A percentile compares a stretch with the other conserved stretches of the same genome.
These are phyloP conservation scores for Rhizomucor pusillus DNA, from an alignment of 371 early-diverging fungal genomes.

Conservation along the genomic window DNA sequence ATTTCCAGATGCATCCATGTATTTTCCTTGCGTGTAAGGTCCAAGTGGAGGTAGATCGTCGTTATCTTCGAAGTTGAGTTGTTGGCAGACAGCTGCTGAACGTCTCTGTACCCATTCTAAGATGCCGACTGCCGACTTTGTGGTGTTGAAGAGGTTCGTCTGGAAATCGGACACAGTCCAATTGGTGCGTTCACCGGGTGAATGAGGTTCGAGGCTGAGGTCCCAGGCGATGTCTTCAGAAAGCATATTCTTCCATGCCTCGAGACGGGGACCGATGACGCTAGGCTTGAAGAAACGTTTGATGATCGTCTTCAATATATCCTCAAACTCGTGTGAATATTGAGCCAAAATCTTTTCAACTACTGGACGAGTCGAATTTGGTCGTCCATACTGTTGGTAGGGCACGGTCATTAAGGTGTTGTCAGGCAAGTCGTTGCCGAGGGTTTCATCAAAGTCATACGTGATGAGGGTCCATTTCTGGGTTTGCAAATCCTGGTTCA, in stretches of 20 bases:
- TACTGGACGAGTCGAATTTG: conserved; percentile 32
- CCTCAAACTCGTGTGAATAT: conserved; percentile 44
- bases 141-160: conserved; percentile 32
- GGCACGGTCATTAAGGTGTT: conserved; percentile 15
- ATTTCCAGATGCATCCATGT: conserved; percentile 24
- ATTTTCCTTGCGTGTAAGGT: conserved; percentile 27
- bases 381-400: conserved; percentile 38
- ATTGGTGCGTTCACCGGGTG: conserved; percentile 38
- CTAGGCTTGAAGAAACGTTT: conserved; percentile 55
- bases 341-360: conserved; percentile 40
- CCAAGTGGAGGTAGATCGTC: conserved; percentile 41
- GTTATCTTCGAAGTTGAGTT: conserved; percentile 29
- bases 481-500: conserved; percentile 42
- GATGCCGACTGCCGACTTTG: conserved; percentile 19
- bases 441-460: conserved; percentile 57
- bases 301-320: conserved; percentile 47
- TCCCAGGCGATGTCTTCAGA: conserved; percentile 55
- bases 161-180: conserved; percentile 44
- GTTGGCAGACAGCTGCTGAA: conserved; percentile 24
- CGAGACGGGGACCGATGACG: conserved; percentile 42
- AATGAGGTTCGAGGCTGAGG: conserved; percentile 29
- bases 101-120: conserved; percentile 34
- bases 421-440: conserved; percentile 32
- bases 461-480: conserved; percentile 53
- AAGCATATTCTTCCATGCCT: conserved; percentile 51